These are phyloP conservation scores for Gonium pectorale DNA, from an alignment of 139 green algal genomes.

Conservation along the genomic window DNA sequence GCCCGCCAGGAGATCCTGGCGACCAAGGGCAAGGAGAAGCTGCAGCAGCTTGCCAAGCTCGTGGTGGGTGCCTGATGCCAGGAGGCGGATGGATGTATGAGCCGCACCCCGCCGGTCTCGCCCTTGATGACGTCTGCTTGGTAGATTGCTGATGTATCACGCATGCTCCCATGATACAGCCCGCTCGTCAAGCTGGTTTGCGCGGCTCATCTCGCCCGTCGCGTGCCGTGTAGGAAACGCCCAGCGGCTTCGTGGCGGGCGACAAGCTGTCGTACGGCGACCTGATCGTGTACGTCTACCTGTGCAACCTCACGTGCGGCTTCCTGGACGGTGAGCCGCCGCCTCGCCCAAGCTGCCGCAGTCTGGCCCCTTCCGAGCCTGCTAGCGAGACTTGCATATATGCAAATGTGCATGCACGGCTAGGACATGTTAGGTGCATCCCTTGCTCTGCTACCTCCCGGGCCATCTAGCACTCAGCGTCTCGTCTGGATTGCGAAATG, in stretches of 20 bases:
- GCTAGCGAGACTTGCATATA: too few relatives aligned
- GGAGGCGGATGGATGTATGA: too few relatives aligned
- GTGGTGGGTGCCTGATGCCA: slow-evolving; percentile 10
- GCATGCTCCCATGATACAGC: too few relatives aligned
- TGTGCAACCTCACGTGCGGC: slow-evolving; percentile 30
- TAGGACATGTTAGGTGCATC: neutral
- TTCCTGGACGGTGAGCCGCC: slow-evolving; percentile 38
- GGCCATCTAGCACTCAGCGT: neutral
- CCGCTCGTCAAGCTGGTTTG: too few relatives aligned
- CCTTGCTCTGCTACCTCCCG: neutral
- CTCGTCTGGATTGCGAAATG: neutral
- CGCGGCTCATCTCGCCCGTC: too few relatives aligned
- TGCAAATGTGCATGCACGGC: too few relatives aligned
- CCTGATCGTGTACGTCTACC: slow-evolving; percentile 38
- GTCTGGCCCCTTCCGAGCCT: neutral
- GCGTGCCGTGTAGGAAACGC: too few relatives aligned
- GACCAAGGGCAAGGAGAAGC: slow-evolving; percentile 35
- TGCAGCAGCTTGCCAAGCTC: slow-evolving; percentile 40
- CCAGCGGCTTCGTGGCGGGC: slow-evolving; percentile 42
- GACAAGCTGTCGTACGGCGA: slow-evolving; percentile 41
- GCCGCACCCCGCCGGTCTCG: too few relatives aligned
- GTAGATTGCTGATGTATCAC: too few relatives aligned
- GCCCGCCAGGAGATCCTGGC: slow-evolving; percentile 43
- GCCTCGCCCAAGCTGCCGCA: neutral
- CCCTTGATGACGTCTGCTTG: too few relatives aligned